These are phyloP conservation scores for Yamadazyma olivae DNA, from an alignment of 805 yeast genomes.

Conservation along the genomic window DNA sequence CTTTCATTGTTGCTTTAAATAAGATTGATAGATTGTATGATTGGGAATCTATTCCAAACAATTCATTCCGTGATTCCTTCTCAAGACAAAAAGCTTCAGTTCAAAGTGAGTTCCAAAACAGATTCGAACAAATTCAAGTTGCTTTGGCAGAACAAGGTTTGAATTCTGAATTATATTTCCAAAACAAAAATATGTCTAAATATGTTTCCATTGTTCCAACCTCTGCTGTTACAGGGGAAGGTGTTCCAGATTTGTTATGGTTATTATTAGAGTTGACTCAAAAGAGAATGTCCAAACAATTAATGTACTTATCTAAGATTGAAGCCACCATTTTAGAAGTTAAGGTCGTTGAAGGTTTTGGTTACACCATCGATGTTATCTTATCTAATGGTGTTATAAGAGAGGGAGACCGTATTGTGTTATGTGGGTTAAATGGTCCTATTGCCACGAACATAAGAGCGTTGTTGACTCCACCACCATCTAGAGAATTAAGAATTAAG, in stretches of 20 bases:
- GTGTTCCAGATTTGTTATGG: constrained; percentile 98
- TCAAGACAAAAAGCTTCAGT: constrained; percentile 80
- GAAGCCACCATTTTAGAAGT: constrained; percentile 98
- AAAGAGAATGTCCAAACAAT: constrained; percentile 97
- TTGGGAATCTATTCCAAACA: constrained; percentile 89
- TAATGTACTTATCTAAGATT: constrained; percentile 89
- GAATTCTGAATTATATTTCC: constrained; percentile 94
- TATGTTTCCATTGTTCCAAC: constrained; percentile 97
- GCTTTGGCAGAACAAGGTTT: constrained; percentile 97
- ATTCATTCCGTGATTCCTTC: constrained; percentile 93
- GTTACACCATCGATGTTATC: constrained; percentile 97
- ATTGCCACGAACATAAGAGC: constrained; percentile 96
- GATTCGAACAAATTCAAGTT: constrained; percentile 79
- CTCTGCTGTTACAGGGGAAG: constrained; percentile 99
- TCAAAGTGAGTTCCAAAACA: constrained; percentile 86
- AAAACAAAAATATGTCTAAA: constrained; percentile 89
- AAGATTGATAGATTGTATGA: constrained; percentile 96
- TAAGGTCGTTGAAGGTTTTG: constrained; percentile 96
- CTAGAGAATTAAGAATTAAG: constrained; percentile 92
- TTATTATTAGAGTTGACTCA: constrained; percentile 92
- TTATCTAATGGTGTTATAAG: constrained; percentile 92
- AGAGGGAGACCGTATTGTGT: constrained; percentile 93
- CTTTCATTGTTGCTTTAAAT: constrained; percentile 94
- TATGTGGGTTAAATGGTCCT: constrained; percentile 98
- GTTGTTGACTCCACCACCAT: constrained; percentile 93